Base-by-base conservation (phyloP, 306 rosid species). In the Citrullus colocynthis region DNA sequence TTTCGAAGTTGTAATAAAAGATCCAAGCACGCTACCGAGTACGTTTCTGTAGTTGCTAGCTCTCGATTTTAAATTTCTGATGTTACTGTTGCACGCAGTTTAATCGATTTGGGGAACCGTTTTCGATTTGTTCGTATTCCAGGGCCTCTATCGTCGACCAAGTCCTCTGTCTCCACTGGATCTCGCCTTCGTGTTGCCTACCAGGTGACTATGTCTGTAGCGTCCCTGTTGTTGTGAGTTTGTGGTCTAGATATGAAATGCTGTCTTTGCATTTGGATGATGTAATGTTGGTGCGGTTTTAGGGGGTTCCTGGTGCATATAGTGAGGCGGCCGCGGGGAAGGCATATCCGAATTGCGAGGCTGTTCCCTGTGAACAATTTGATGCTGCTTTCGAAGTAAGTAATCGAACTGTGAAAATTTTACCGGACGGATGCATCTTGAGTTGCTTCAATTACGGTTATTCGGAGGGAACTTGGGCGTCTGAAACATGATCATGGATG, bases 321-420 rank as follows among this genome's bases (percentile, higher is more conserved):
- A 91, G 99, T 58, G 99, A 92, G 80, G 86, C 92, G 14, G 99
- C 99, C 2, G 97, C 97, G 0, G 89, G 84, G 72, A 92, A 95
- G 86, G 99, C 99, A 7, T 95, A 95, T 73, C 99, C 96, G 21
- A 91, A 91, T 82, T 95, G 99, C 17, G 93, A 95, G 87, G 91
- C 99, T 16, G 97, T 95, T 85, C 97, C 99, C 42, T 95, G 97
- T 48, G 97, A 92, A 76, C 93, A 92, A 82, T 95, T 95, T 77
- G 97, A 95, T 32, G 85, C 97, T 0, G 92, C 97, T 81, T 95
- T 95, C 82, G 92, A 95, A 71, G 99, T 95, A 59, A 83, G 36
- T 49, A 30, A 18, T 48, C 77, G 6, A 72, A 49, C 42, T 28
- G 11, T 24, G 44, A 15, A 70, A 28, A 45, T 45, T 12, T 70